Evolutionary conservation across 352 stramenopile genomes (phyloP).

Genomic region (Phytophthora uliginosa): DNA sequence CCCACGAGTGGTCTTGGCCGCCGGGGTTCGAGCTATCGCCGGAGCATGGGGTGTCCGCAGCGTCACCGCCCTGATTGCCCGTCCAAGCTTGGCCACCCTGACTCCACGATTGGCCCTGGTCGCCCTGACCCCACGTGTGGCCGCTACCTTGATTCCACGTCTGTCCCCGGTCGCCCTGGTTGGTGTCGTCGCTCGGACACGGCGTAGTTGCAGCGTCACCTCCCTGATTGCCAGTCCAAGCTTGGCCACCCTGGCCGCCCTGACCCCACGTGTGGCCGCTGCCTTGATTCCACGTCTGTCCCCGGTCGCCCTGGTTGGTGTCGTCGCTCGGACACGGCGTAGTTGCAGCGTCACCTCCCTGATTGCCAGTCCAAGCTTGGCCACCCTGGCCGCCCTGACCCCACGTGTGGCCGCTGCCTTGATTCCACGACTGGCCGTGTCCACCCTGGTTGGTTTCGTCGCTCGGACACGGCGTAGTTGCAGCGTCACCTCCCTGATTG

Average conservation of each 20-base stretch:
- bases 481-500: slow-evolving; percentile 5
- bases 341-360: neutral
- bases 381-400: slow-evolving; percentile 1
- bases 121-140: neutral
- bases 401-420: slow-evolving; percentile 1
- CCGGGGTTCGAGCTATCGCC: slow-evolving; percentile 1
- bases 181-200: slow-evolving; percentile 10
- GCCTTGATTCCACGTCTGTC: neutral
- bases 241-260: slow-evolving; percentile 10
- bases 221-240: slow-evolving; percentile 14
- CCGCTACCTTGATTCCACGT: slow-evolving; percentile 8
- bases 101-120: neutral
- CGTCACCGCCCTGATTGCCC: slow-evolving; percentile 5
- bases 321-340: neutral
- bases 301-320: neutral
- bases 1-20: neutral
- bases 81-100: neutral
- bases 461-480: too few species aligned
- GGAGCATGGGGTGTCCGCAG: neutral
- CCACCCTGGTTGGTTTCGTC: slow-evolving; percentile 10
- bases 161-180: slow-evolving; percentile 12
- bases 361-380: slow-evolving; percentile 1
- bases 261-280: slow-evolving; percentile 10
- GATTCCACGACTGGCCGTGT: slow-evolving; percentile 9
- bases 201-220: slow-evolving; percentile 16